Percentiles rank a stretch among this genome's conserved stretches.
phyloP scores from a whole-genome alignment of 306 rosid genomes.

The Fagus crenata region DNA sequence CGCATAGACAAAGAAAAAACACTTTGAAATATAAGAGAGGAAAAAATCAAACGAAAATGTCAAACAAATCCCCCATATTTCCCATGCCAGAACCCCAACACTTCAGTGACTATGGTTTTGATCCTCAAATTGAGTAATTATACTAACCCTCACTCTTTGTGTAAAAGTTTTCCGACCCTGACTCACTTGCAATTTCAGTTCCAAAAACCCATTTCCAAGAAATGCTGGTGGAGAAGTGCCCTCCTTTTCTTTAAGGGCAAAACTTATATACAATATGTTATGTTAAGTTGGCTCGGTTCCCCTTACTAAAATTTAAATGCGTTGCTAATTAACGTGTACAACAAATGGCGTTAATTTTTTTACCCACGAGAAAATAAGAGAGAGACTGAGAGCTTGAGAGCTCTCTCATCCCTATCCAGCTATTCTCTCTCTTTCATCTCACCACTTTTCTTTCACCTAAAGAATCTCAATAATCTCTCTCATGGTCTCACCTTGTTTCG shows the following conservation, averaged over 20 bases:
- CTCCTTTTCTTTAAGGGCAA: slow-evolving; percentile 35
- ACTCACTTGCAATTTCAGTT: slow-evolving; percentile 35
- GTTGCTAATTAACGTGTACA: too few species aligned
- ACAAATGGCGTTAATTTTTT: too few species aligned
- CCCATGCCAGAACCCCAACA: slow-evolving; percentile 86
- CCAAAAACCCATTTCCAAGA: slow-evolving; percentile 72
- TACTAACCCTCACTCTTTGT: background rate
- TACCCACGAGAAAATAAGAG: too few species aligned
- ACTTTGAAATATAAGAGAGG: background rate
- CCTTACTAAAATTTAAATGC: too few species aligned
- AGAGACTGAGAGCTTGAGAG: too few species aligned
- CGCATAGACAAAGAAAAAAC: background rate
- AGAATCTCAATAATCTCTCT: too few species aligned
- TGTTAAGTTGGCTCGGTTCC: too few species aligned
- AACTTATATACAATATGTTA: too few species aligned
- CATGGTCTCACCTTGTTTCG: too few species aligned
- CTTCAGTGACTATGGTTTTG: slow-evolving; percentile 95
- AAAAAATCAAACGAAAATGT: slow-evolving; percentile 37
- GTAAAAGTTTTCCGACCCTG: background rate
- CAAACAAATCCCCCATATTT: slow-evolving; percentile 71
- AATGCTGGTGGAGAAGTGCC: slow-evolving; percentile 84
- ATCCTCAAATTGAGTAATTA: slow-evolving; percentile 62
- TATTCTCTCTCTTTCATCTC: too few species aligned
- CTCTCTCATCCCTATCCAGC: too few species aligned
- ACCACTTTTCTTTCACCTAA: too few species aligned